A percentile compares a stretch with the other conserved stretches of the same genome.
phyloP scores from a whole-genome alignment of 2,329 filamentous ascomycete species.

The Pseudogymnoascus sp. region DNA sequence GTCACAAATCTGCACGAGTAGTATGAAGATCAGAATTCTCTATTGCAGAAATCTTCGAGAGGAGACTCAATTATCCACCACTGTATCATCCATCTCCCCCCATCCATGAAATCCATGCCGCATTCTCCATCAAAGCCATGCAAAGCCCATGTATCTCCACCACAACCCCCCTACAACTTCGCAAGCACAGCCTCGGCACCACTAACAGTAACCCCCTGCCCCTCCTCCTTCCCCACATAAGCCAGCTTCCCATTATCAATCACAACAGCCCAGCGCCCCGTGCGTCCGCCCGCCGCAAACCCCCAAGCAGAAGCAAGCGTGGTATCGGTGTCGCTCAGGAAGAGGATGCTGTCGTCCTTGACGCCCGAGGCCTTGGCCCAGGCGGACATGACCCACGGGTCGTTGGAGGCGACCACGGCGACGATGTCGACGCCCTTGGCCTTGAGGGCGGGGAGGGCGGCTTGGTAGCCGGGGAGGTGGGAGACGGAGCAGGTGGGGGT shows the following conservation, averaged over 20 bases:
- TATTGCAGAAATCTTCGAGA: background rate
- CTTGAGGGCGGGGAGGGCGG: constrained; percentile 51
- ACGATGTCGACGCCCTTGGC: constrained; percentile 62
- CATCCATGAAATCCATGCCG: background rate
- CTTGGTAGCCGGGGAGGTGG: constrained; percentile 63
- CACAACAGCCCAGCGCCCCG: constrained; percentile 58
- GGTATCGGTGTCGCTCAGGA: constrained; percentile 57
- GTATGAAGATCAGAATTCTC: background rate
- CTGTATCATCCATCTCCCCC: background rate
- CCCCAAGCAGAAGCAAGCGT: constrained; percentile 59
- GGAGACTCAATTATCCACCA: background rate
- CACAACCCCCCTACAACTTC: background rate
- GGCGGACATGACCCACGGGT: constrained; percentile 63
- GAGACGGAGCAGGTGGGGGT: constrained; percentile 61
- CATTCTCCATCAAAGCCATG: background rate
- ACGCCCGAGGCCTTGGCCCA: constrained; percentile 66
- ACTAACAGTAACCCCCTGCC: constrained; percentile 24
- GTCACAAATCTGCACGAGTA: background rate
- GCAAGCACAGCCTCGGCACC: constrained; percentile 26
- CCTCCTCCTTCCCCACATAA: constrained; percentile 57
- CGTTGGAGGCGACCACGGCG: constrained; percentile 61
- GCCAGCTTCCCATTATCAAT: constrained; percentile 61
- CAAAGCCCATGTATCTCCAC: background rate
- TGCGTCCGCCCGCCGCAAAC: constrained; percentile 55
- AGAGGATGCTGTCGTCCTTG: constrained; percentile 57